phyloP scores from a whole-genome alignment of 169 alveolate genomes.

The Plasmodium relictum region DNA sequence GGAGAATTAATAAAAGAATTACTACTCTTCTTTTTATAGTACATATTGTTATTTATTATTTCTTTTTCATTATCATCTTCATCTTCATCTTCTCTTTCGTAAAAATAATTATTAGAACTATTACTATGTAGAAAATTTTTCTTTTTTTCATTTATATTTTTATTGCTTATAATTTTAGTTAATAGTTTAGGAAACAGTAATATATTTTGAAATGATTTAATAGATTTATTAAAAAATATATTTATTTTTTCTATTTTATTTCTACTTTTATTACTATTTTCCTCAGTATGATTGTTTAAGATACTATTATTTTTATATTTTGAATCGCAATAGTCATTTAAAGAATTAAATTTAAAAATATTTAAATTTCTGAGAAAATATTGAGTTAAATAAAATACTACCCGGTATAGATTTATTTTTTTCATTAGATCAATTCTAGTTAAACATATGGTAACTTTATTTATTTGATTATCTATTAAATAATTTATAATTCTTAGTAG shows the following conservation, averaged over 20 bases:
- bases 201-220: conserved; percentile 56
- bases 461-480: conserved; percentile 39
- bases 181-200: conserved; percentile 26
- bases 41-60: not conserved
- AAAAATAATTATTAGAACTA: no score
- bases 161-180: conserved; percentile 1
- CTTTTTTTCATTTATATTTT: not conserved
- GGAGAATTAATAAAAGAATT: no score
- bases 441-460: conserved; percentile 60
- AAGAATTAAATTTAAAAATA: conserved; percentile 17
- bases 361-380: conserved; percentile 54
- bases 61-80: not conserved
- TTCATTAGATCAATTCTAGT: conserved; percentile 40
- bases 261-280: not conserved
- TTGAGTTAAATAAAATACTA: conserved; percentile 59
- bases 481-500: conserved; percentile 44
- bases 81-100: not conserved
- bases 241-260: conserved; percentile 1
- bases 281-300: not conserved
- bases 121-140: not conserved
- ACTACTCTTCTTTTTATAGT: no score
- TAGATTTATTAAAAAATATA: conserved; percentile 33
- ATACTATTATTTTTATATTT: not conserved
- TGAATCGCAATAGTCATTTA: not conserved
- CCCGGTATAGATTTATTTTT: conserved; percentile 33